Evolutionary conservation across 2,329 filamentous ascomycete genomes (phyloP), one percentile per base, ranked within the genome.

Genomic region (Parastagonospora avenae): DNA sequence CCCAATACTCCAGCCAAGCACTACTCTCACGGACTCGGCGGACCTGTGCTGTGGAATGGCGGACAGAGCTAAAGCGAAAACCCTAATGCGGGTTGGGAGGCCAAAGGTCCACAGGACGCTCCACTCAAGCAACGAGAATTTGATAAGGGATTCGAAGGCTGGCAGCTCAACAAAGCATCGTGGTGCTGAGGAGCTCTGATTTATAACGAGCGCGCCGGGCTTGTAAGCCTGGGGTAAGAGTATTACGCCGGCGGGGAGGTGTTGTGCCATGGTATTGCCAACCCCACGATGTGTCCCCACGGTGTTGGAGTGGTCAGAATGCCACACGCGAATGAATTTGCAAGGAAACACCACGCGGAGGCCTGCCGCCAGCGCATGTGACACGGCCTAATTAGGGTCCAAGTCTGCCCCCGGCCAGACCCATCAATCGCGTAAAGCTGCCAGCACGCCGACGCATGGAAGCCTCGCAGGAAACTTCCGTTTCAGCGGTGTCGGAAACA

Each of bases 1-100:
- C 62, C 28, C 55, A 49, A 57, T 46, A 39, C 52, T 40, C 37
- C 53, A 54, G 62, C 63, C 63, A 63, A 63, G 55, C 16, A 43
- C 43, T 53, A 50, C 38, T 55, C 39, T 50, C 42, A 54, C 50
- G 36, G 46, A 43, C 42, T 54, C 42, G 50, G 54, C 47, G 46
- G 37, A 16, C 36, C 19, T 45, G 43, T 43, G 19, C 35, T 40
- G 46, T 38, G 44, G 36, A 35, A 32, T 44, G 19, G 36, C 36
- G 43, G 42, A 48, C 48, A 45, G 41, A 45, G 50, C 48, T 47
- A 53, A 24, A 48, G 33, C 35, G 16, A 35, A 49, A 41, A 57
- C 30, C 38, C 38, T 42, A 48, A 48, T 31, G 28, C 36, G 43
- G 14, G 30, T 31, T 28, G 37, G 30, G n/a, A 15, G 33, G 4